Evolutionary conservation across 2,329 filamentous ascomycete species (phyloP).

Genomic region (Cordyceps cateniannulata): DNA sequence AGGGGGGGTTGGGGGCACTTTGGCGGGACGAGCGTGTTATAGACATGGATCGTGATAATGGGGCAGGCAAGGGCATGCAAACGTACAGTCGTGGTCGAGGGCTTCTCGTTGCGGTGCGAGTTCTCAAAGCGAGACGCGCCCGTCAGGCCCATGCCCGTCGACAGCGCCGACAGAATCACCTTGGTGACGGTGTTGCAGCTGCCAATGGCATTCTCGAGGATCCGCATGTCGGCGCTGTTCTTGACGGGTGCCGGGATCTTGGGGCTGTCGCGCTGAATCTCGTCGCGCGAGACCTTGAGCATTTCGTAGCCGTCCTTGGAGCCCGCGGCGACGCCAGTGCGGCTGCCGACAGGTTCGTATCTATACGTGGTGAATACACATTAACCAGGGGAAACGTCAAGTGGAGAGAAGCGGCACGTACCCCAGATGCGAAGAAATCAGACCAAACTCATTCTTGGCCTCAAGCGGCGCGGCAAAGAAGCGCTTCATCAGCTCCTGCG

Average conservation of each 20-base stretch:
- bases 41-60: neutral
- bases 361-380: too few relatives aligned
- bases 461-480: constrained; percentile 49
- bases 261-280: constrained; percentile 41
- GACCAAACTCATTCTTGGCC: constrained; percentile 50
- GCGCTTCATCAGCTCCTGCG: constrained; percentile 47
- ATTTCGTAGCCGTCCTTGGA: constrained; percentile 48
- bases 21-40: neutral
- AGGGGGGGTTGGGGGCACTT: too few relatives aligned
- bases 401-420: constrained; percentile 17
- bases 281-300: constrained; percentile 45
- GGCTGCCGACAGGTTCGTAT: constrained; percentile 43
- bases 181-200: constrained; percentile 45
- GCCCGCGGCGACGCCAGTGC: constrained; percentile 39
- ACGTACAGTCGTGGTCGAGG: constrained; percentile 36
- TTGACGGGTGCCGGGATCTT: constrained; percentile 41
- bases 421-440: constrained; percentile 47
- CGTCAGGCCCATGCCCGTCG: constrained; percentile 38
- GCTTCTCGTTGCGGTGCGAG: constrained; percentile 43
- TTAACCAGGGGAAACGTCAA: neutral
- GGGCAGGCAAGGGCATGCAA: neutral
- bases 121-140: constrained; percentile 43
- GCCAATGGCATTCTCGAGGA: constrained; percentile 44
- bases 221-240: constrained; percentile 39
- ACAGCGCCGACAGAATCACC: constrained; percentile 44